Percentiles rank a stretch among this genome's conserved stretches.
Evolutionary conservation across 257 asterid genomes (phyloP).

Genomic region (Pogostemon cablin): DNA sequence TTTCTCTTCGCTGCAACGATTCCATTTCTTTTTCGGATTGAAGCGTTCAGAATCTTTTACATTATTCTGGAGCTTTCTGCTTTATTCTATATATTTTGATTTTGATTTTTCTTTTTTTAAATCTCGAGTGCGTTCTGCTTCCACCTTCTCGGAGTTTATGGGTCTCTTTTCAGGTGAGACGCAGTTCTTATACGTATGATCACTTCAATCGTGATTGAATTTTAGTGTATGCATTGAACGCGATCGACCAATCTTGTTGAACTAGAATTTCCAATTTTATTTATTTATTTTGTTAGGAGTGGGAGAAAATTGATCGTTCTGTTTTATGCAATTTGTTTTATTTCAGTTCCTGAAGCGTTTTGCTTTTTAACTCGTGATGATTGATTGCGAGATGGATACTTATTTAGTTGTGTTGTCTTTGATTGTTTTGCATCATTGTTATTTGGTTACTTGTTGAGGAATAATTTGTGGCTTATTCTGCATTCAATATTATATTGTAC

Average conservation of each 20-base stretch:
- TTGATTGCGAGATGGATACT: slow-evolving; percentile 16
- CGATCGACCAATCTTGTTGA: neutral
- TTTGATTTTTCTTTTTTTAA: slow-evolving; percentile 20
- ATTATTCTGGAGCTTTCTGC: slow-evolving; percentile 26
- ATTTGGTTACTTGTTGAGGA: slow-evolving; percentile 3
- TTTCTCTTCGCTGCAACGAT: slow-evolving; percentile 36
- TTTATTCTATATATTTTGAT: slow-evolving; percentile 27
- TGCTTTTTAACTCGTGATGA: slow-evolving; percentile 3
- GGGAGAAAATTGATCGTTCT: neutral
- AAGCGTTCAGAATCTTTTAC: slow-evolving; percentile 36
- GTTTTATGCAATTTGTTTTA: slow-evolving; percentile 24
- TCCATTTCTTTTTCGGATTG: slow-evolving; percentile 37
- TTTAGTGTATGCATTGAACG: neutral
- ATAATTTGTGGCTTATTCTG: slow-evolving; percentile 12
- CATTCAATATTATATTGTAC: neutral
- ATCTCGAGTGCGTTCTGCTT: slow-evolving; percentile 46
- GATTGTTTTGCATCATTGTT: neutral
- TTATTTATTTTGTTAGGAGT: neutral
- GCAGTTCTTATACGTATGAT: neutral
- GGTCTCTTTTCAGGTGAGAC: slow-evolving; percentile 41
- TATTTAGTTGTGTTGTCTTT: slow-evolving; percentile 10
- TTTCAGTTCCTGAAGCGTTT: slow-evolving; percentile 21
- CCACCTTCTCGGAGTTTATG: slow-evolving; percentile 40
- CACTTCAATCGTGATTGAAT: neutral
- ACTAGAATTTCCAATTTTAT: neutral